Conservation (phyloP, 345 rosid genomes). For the Euphorbia pulcherrima region DNA sequence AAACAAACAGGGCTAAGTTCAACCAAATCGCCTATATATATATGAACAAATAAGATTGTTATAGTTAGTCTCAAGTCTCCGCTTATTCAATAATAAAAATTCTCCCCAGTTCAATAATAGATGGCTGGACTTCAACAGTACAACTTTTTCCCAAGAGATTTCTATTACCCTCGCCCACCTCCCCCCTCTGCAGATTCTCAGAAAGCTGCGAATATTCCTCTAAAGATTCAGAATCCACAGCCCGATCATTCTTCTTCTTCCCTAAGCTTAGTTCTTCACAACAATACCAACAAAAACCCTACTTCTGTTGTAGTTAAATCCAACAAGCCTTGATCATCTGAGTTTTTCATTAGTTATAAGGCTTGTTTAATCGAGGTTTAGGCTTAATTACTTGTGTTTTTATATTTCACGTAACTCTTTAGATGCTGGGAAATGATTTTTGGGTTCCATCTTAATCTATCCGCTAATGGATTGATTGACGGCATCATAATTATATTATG, state of each 20-base stretch:
- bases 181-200: neutral
- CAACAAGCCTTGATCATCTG: neutral
- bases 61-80: no score
- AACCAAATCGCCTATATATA: no score
- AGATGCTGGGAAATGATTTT: no score
- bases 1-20: no score
- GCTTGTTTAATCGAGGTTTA: no score
- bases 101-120: neutral
- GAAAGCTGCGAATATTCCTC: neutral
- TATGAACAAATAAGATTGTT: no score
- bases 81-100: neutral
- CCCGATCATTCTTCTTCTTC: neutral
- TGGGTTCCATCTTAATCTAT: no score
- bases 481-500: no score
- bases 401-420: no score
- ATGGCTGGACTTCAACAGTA: slow-evolving; percentile 50
- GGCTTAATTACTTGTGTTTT: no score
- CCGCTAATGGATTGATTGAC: no score
- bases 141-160: slow-evolving; percentile 51
- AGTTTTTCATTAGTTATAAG: no score
- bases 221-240: slow-evolving; percentile 10
- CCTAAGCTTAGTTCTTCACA: slow-evolving; percentile 3
- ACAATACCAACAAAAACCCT: neutral
- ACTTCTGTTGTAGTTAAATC: neutral
- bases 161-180: slow-evolving; percentile 46